Evolutionary conservation across 2,329 filamentous ascomycete species (phyloP), one percentile per base, ranked within the genome.

Genomic region (Rhynchosporium agropyri): DNA sequence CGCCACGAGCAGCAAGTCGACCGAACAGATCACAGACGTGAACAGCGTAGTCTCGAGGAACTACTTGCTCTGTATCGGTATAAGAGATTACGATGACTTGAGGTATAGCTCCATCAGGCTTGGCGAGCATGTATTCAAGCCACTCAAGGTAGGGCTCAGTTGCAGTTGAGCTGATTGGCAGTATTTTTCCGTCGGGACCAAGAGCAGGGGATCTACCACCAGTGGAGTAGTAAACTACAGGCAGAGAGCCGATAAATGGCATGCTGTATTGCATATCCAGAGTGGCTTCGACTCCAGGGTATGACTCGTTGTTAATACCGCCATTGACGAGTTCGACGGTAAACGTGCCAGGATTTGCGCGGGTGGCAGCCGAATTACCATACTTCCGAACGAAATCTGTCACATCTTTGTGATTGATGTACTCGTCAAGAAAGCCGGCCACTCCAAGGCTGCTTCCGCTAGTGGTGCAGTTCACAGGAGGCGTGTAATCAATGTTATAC

Each of bases 131-230:
- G 73, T 84, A 83, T 58, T 83, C 78, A 9, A 88, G 77, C 78
- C 82, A 89, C 12, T 79, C 79, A 1, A 89, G 77, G 73, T 89
- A 89, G 0, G 86, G 86, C 76, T 90, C 88, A 72, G 89, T 90
- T 66, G 78, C 79, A 72, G 85, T 80, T 31, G 74, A 68, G 29
- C 50, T 56, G n/a, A 58, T 15, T 4, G 64, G 71, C 76, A 28
- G 67, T 69, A 12, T 68, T 75, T 26, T 76, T 76, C 0, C 75
- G 8, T 78, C 49, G 65, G 71, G 38, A 12, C 58, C 66, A 10
- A 76, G 62, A 53, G 83, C 79, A 0, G 83, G 78, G 13, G 77
- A 73, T 71, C 81, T 83, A 28, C 83, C 84, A 28, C 80, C 83
- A 3, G 83, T 85, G 2, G 80, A 81, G 71, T 80, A 87, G 40